Base-by-base conservation (phyloP, 768 basidiomycete species). In the Lentinus brumalis region DNA sequence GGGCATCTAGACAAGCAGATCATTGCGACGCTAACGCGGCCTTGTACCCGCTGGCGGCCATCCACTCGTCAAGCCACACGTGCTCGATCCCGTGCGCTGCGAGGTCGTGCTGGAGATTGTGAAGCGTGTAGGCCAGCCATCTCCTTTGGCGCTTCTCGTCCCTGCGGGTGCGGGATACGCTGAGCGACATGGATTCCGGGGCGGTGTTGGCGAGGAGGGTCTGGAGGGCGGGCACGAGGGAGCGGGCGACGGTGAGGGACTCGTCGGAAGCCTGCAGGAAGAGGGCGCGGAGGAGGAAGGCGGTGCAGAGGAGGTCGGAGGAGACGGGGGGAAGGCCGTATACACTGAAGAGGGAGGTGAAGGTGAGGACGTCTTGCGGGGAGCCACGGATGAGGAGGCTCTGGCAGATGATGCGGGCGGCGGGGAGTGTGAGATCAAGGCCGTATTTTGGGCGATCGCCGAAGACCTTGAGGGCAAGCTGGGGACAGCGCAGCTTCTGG, bases 391-490 rank as follows among this genome's bases (percentile, higher is more conserved):
- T 60, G 67, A 84, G 81, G 3, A 89, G 74, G 1, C 85, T 78
- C 59, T 88, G 83, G 1, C 89, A 69, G 47, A 90, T 80, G 44
- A 77, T 79, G 4, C 81, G 86, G 0, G 80, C 88, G 2, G 80
- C 83, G 0, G 74, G 63, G 10, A 83, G 73, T 3, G 83, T 80
- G 14, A 89, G 76, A 21, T 75, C 70, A 16, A 89, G 64, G 52
- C 82, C 80, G 70, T 89, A 87, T 68, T 84, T 86, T 14, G 85
- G 76, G 58, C 81, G 86, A 67, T 89, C 75, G 21, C 83, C 81
- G 67, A 87, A 86, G 21, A 88, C 81, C 38, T 81, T 74, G 12
- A 91, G 74, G 3, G 87, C 86, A 41, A 89, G 78, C 29, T 73
- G 66, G 3, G 85, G 83, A 58, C 83, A 83, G 14, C 73, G 68